A percentile compares a stretch with the other conserved stretches of the same genome.
phyloP scores from a whole-genome alignment of 169 alveolate genomes.

The Plasmodium billcollinsi region DNA sequence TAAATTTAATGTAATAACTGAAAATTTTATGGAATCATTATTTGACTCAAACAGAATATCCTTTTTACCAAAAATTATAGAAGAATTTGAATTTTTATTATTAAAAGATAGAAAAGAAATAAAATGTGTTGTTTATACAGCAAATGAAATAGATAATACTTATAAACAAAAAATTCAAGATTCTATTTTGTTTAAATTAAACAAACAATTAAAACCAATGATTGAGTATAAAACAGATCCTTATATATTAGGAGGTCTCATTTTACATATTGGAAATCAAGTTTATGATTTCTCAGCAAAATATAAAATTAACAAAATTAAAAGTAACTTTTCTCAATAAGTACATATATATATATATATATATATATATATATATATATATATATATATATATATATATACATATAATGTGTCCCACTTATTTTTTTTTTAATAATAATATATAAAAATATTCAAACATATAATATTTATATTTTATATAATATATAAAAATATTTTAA shows the following conservation, averaged over 20 bases:
- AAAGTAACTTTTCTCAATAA: conserved; percentile 25
- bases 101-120: conserved; percentile 70
- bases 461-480: no score
- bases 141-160: conserved; percentile 49
- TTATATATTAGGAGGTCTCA: conserved; percentile 60
- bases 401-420: no score
- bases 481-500: no score
- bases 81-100: conserved; percentile 66
- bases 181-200: conserved; percentile 36
- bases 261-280: conserved; percentile 70
- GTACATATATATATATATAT: no score
- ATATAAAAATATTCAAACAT: no score
- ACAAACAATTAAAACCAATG: conserved; percentile 53
- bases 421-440: no score
- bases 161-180: conserved; percentile 53
- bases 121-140: conserved; percentile 65
- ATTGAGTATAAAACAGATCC: conserved; percentile 50
- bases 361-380: no score
- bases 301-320: conserved; percentile 66
- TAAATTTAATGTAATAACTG: conserved; percentile 40
- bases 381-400: no score
- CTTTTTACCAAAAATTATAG: conserved; percentile 46
- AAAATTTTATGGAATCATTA: conserved; percentile 55
- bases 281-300: conserved; percentile 72
- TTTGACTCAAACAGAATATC: conserved; percentile 69